A percentile compares a stretch with the other conserved stretches of the same genome.
These are phyloP conservation scores for Flaveria bidentis DNA, from an alignment of 129 eudicot genomes.

Conservation along the genomic window DNA sequence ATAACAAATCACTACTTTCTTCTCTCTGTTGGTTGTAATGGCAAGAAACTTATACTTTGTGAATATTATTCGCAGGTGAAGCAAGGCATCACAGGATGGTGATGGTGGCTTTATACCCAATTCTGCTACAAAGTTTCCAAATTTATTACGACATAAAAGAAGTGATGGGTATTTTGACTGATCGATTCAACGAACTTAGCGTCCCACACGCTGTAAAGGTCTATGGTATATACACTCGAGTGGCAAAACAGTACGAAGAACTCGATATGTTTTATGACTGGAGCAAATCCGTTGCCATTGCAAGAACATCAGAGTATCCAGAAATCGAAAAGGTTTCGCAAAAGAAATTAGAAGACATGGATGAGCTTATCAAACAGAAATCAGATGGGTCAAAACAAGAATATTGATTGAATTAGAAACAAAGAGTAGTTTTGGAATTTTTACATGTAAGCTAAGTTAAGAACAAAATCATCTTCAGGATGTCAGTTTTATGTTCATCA, in stretches of 20 bases:
- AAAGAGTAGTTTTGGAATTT: neutral
- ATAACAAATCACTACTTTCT: neutral
- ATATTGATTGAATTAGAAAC: neutral
- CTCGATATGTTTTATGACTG: conserved; percentile 66
- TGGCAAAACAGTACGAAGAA: conserved; percentile 76
- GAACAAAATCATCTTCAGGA: neutral
- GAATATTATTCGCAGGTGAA: conserved; percentile 46
- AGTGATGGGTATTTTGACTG: conserved; percentile 48
- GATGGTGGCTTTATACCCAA: conserved; percentile 67
- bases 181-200: conserved; percentile 61
- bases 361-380: conserved; percentile 62
- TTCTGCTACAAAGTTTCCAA: conserved; percentile 74
- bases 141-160: conserved; percentile 68
- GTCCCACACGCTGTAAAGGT: conserved; percentile 51
- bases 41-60: neutral
- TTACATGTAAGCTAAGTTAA: conserved; percentile 9
- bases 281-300: conserved; percentile 57
- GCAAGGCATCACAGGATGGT: conserved; percentile 70
- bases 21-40: neutral
- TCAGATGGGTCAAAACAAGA: conserved; percentile 32
- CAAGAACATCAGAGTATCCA: conserved; percentile 74
- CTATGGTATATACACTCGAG: conserved; percentile 50
- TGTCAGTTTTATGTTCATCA: neutral
- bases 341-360: conserved; percentile 67
- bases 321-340: conserved; percentile 66